Evolutionary conservation across 495 filamentous ascomycete species (phyloP), one percentile per base, ranked within the genome.

Genomic region (Glarea lozoyensis): DNA sequence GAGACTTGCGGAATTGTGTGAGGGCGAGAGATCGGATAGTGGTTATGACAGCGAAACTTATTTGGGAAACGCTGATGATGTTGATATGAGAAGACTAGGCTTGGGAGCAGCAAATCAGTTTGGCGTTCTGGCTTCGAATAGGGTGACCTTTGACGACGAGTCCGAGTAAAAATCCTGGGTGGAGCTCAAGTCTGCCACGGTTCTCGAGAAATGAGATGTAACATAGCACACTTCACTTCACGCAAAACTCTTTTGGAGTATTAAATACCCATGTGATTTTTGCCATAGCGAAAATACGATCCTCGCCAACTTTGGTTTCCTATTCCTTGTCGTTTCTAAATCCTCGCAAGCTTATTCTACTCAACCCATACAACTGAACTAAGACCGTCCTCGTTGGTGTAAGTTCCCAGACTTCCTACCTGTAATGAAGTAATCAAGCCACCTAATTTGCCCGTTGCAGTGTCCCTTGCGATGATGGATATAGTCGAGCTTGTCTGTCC

Each of bases 391-490:
- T 71, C 65, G 46, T 71, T 50, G 18, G 63, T 62, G 13, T 61
- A 61, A 4, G 53, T 54, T 0, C 66, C 67, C 30, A 56, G 60
- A 11, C 51, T 58, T 4, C 62, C 66, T n/a, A 71, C 56, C 37
- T 58, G 40, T 12, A 64, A 27, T 27, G n/a, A 45, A 1, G 43
- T 73, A 10, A 70, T 54, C 32, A 63, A 60, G 33, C 73, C 66
- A 15, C 44, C 44, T 29, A 86, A 51, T 35, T 67, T 43, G 1
- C 81, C 81, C 0, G 72, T 79, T 29, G 46, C 43, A 1, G 59
- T 58, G 58, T 83, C 72, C 10, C 80, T 63, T 52, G 63, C 53
- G 40, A 83, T 70, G 50, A 85, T 57, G 4, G 68, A 76, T 10
- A 82, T 73, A 33, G 65, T 75, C 31, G 64, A 33, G 69, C 70